Evolutionary conservation across 768 basidiomycete species (phyloP), one percentile per base, ranked within the genome.

Genomic region (Lactarius vividus): DNA sequence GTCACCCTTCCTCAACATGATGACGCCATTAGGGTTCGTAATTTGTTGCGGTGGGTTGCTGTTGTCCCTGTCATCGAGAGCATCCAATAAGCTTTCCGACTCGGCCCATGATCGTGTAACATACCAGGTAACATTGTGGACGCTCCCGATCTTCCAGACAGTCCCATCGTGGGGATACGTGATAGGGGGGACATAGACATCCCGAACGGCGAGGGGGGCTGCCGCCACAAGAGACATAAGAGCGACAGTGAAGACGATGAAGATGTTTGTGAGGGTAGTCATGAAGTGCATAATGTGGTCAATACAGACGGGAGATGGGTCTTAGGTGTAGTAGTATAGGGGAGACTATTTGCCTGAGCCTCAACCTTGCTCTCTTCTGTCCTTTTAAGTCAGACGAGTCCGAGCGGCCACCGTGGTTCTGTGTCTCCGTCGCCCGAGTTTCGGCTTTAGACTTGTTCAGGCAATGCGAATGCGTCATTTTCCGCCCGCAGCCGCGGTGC

Each of bases 101-200:
- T 20, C 35, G 15, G n/a, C 23, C 23, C 11, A 11, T 39, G 23
- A 28, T 40, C 31, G 37, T 33, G 20, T 4, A 8, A 71, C 75
- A 55, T 65, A 76, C 78, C 77, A 79, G 39, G 62, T 72, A 46
- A 78, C 70, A 28, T 74, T 74, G 55, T 74, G 63, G 23, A 37
- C 6, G 2, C 42, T 39, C 2, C 74, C 74, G 52, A 65, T 62
- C 37, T 37, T 53, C 76, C 75, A 77, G 44, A 74, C 61, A 16
- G 72, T 70, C 20, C 56, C 67, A 0, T 26, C 55, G 3, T 71
- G 29, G 4, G 78, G 78, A 63, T 64, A 63, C 18, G 57, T 20
- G 62, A 78, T 56, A 0, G 2, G n/a, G n/a, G 77, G 78, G 4
- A 13, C 63, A 33, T 63, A 76, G 23, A 75, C 77, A 57, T 75